These are phyloP conservation scores for Phytophthora capsici DNA, from an alignment of 352 stramenopile species.

Conservation along the genomic window DNA sequence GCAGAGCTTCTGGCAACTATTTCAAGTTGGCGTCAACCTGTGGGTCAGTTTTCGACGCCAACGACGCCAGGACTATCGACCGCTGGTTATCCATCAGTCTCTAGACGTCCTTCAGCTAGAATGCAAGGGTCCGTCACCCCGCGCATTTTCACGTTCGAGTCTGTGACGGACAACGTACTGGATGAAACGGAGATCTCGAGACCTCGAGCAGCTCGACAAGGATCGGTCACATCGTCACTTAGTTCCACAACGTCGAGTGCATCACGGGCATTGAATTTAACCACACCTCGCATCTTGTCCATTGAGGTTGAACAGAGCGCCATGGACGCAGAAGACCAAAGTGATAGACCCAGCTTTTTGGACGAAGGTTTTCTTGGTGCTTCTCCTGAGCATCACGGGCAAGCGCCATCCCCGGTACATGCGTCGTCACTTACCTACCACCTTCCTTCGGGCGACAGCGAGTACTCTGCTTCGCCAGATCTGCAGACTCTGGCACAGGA, in stretches of 20 bases:
- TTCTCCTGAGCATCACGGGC: conserved; percentile 18
- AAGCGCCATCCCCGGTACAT: conserved; percentile 21
- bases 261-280: conserved; percentile 6
- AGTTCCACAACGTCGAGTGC: conserved; percentile 6
- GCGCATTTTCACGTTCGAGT: conserved; percentile 53
- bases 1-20: conserved; percentile 48
- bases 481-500: conserved; percentile 16
- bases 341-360: conserved; percentile 10
- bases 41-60: conserved; percentile 1
- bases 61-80: conserved; percentile 15
- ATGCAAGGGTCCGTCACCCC: conserved; percentile 21
- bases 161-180: conserved; percentile 20
- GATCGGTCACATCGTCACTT: conserved; percentile 5
- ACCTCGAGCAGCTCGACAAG: neutral
- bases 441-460: conserved; percentile 11
- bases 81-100: neutral
- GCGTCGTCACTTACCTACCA: conserved; percentile 21
- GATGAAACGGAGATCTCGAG: neutral
- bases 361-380: conserved; percentile 21
- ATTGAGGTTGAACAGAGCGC: conserved; percentile 29
- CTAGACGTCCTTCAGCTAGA: conserved; percentile 9
- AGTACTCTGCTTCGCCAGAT: conserved; percentile 27
- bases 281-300: conserved; percentile 33
- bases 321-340: neutral
- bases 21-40: conserved; percentile 12